Percentiles rank a stretch among this genome's conserved stretches.
Conservation (phyloP, 257 asterid genomes). For the Gentiana dahurica region DNA sequence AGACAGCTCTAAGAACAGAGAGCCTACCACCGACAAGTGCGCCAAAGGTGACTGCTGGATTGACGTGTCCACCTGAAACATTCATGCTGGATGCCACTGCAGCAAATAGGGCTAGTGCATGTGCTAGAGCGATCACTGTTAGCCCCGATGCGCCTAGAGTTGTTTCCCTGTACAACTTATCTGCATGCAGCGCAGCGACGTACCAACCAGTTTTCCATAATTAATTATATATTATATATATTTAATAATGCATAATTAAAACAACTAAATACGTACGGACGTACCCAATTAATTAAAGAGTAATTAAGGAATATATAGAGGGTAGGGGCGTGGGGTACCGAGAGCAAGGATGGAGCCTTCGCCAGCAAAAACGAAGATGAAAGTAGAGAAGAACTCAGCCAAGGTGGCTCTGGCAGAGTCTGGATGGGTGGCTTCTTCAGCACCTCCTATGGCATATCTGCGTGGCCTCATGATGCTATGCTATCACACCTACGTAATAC, state of each 20-base stretch:
- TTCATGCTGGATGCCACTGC: constrained; percentile 83
- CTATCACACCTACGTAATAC: neutral
- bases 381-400: constrained; percentile 71
- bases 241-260: neutral
- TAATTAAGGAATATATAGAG: neutral
- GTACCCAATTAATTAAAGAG: neutral
- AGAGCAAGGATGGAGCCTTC: constrained; percentile 88
- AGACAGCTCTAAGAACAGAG: constrained; percentile 61
- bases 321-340: constrained; percentile 15
- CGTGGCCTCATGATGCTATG: constrained; percentile 41
- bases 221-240: neutral
- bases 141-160: constrained; percentile 49
- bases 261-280: neutral
- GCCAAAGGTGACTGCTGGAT: constrained; percentile 90
- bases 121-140: constrained; percentile 54
- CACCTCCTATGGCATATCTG: constrained; percentile 66
- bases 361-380: constrained; percentile 82
- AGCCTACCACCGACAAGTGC: constrained; percentile 84
- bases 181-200: constrained; percentile 16
- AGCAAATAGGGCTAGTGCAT: constrained; percentile 60
- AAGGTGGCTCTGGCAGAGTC: constrained; percentile 78
- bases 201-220: too few relatives aligned
- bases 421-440: constrained; percentile 92
- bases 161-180: constrained; percentile 45
- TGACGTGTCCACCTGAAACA: constrained; percentile 87